phyloP scores from a whole-genome alignment of 768 basidiomycete species.

The Leccinum aurantiacum region DNA sequence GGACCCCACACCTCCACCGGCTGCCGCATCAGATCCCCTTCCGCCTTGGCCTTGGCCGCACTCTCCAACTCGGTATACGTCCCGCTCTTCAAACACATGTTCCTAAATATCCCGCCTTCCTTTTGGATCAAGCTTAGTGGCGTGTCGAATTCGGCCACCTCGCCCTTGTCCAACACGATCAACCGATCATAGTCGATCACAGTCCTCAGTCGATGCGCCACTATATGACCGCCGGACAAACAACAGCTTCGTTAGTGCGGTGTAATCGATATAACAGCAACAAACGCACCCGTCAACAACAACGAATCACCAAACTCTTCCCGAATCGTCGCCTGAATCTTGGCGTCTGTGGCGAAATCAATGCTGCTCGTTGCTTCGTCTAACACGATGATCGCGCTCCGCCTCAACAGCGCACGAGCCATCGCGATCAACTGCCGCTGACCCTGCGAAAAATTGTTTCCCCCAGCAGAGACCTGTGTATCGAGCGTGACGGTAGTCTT shows the following conservation, averaged over 20 bases:
- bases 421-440: slow-evolving; percentile 87
- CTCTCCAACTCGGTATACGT: slow-evolving; percentile 60
- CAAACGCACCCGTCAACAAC: slow-evolving; percentile 62
- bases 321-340: slow-evolving; percentile 86
- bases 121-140: slow-evolving; percentile 56
- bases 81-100: slow-evolving; percentile 72
- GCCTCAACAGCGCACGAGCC: slow-evolving; percentile 75
- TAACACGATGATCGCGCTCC: slow-evolving; percentile 71
- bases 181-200: slow-evolving; percentile 81
- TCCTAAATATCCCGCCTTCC: slow-evolving; percentile 62
- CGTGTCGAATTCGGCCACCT: slow-evolving; percentile 64
- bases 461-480: slow-evolving; percentile 81
- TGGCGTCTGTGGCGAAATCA: slow-evolving; percentile 84
- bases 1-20: neutral
- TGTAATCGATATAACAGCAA: neutral
- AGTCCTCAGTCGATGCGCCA: slow-evolving; percentile 74
- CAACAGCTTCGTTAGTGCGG: slow-evolving; percentile 1
- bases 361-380: slow-evolving; percentile 88
- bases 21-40: slow-evolving; percentile 10
- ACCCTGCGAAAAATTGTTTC: slow-evolving; percentile 90
- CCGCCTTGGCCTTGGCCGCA: slow-evolving; percentile 47
- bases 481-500: slow-evolving; percentile 65
- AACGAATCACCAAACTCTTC: slow-evolving; percentile 79
- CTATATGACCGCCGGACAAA: slow-evolving; percentile 12
- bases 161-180: slow-evolving; percentile 64